Evolutionary conservation across 176 grass and related monocot species (phyloP).

Genomic region (Otatea glauca): DNA sequence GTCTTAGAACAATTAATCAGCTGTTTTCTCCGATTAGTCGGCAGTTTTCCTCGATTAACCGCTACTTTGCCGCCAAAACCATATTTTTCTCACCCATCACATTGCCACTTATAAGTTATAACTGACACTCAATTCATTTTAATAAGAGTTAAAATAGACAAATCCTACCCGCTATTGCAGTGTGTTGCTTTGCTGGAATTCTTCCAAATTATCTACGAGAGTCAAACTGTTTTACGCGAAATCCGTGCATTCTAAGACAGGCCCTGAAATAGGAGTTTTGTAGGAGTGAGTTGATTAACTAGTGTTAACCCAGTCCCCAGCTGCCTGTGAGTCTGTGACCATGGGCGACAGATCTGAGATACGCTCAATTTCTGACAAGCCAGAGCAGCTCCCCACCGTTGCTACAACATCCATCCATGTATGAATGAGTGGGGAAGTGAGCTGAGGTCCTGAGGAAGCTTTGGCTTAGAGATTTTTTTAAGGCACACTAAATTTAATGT

Average conservation of each 20-base stretch:
- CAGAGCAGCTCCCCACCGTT: conserved; percentile 48
- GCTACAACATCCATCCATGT: conserved; percentile 47
- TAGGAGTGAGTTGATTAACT: neutral
- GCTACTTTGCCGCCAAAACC: neutral
- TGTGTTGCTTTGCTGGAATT: no score
- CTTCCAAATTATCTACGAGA: neutral
- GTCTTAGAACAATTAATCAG: no score
- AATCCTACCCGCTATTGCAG: no score
- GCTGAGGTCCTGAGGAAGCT: neutral
- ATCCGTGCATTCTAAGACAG: neutral
- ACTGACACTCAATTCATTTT: no score
- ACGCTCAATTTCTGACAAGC: conserved; percentile 45
- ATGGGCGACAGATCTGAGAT: conserved; percentile 49
- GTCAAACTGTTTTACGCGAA: neutral
- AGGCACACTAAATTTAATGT: no score
- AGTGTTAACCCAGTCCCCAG: neutral
- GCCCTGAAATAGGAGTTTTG: neutral
- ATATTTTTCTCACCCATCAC: neutral
- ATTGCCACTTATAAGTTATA: neutral
- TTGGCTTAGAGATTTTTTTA: no score
- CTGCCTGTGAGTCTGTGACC: neutral
- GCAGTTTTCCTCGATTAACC: neutral
- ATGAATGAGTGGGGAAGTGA: conserved; percentile 36
- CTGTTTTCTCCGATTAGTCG: neutral
- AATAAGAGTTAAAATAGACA: no score